These are phyloP conservation scores for Crataegus laevigata DNA, from an alignment of 306 rosid genomes.

Conservation along the genomic window DNA sequence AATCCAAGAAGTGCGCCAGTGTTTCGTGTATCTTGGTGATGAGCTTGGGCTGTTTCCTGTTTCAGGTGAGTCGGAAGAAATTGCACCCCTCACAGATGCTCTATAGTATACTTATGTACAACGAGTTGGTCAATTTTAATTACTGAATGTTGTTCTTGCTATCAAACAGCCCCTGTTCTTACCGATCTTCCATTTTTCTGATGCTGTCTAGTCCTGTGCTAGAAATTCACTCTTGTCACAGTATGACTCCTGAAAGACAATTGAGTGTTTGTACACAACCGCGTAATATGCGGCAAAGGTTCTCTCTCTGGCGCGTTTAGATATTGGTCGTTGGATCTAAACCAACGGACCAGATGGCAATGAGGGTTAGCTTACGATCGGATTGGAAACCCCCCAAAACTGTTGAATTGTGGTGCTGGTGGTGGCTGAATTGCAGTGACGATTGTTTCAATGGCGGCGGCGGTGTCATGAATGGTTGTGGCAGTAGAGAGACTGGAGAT, in stretches of 20 bases:
- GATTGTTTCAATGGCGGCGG: too few relatives aligned
- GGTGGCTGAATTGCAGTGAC: too few relatives aligned
- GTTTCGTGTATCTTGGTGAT: slow-evolving; percentile 14
- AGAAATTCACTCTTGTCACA: neutral
- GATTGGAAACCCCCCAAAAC: too few relatives aligned
- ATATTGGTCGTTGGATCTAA: too few relatives aligned
- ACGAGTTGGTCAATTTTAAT: neutral
- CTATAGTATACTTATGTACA: neutral
- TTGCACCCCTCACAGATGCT: neutral
- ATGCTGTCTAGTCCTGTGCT: neutral
- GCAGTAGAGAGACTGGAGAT: too few relatives aligned
- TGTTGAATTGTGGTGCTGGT: too few relatives aligned
- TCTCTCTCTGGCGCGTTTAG: too few relatives aligned
- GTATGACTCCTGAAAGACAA: neutral
- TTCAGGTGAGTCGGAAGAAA: slow-evolving; percentile 14
- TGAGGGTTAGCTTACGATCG: too few relatives aligned
- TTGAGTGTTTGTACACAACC: too few relatives aligned
- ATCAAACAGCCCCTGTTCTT: neutral
- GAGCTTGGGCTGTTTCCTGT: slow-evolving; percentile 12
- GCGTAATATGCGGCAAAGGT: too few relatives aligned
- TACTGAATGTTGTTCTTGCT: neutral
- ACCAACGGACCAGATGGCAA: too few relatives aligned
- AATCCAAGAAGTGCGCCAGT: slow-evolving; percentile 1
- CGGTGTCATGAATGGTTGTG: too few relatives aligned
- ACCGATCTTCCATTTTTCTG: neutral